Evolutionary conservation across 1,284 basidiomycete genomes (phyloP).

Genomic region (Vanrija sp.): DNA sequence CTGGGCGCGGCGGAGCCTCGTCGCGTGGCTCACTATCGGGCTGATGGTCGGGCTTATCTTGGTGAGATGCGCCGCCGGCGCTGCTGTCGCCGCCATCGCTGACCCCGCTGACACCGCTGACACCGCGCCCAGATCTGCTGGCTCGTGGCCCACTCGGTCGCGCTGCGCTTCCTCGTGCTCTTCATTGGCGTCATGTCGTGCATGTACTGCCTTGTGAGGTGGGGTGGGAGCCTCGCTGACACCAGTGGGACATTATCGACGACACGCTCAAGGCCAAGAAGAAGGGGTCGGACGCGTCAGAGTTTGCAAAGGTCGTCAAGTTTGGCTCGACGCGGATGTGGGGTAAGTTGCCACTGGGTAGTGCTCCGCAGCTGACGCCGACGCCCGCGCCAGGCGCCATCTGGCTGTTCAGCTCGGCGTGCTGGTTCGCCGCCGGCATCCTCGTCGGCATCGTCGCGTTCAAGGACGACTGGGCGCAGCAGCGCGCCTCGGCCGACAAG

Average conservation of each 20-base stretch:
- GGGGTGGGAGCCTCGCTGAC: conserved; percentile 4
- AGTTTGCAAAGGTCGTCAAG: conserved; percentile 82
- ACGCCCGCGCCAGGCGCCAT: conserved; percentile 79
- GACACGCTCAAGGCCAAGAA: conserved; percentile 87
- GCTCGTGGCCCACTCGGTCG: conserved; percentile 69
- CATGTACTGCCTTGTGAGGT: conserved; percentile 58
- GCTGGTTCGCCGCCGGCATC: conserved; percentile 74
- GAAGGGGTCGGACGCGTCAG: conserved; percentile 84
- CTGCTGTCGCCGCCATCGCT: neutral
- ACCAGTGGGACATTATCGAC: conserved; percentile 79
- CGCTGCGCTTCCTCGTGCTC: conserved; percentile 61
- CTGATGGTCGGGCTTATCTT: conserved; percentile 41
- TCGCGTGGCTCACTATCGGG: conserved; percentile 51
- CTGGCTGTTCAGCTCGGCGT: conserved; percentile 77
- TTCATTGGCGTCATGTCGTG: conserved; percentile 96
- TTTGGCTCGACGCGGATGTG: conserved; percentile 52
- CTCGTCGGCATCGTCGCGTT: conserved; percentile 80
- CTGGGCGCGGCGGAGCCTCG: conserved; percentile 72
- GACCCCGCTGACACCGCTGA: neutral
- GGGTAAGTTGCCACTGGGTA: conserved; percentile 34
- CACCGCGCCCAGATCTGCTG: conserved; percentile 65
- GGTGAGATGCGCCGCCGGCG: no score
- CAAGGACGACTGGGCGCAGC: conserved; percentile 57
- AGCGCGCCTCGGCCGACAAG: conserved; percentile 32
- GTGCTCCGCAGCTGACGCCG: no score